A percentile compares a stretch with the other conserved stretches of the same genome.
phyloP scores from a whole-genome alignment of 129 eudicot genomes.

The Kitagawia praeruptora region DNA sequence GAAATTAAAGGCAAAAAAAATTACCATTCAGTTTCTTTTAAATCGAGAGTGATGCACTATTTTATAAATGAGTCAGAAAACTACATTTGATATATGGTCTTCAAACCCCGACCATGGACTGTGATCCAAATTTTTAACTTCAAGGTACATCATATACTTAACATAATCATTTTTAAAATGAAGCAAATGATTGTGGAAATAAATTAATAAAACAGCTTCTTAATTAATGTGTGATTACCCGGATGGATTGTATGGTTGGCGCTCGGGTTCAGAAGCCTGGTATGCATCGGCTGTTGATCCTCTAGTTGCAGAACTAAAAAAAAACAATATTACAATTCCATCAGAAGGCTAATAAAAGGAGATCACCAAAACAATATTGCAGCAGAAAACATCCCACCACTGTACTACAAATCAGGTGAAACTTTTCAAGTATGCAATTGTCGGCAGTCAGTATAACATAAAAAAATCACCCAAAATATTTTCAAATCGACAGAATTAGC shows the following conservation, averaged over 20 bases:
- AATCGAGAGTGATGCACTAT: neutral
- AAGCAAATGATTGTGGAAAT: neutral
- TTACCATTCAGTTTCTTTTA: no score
- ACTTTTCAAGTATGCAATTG: neutral
- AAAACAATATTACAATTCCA: slow-evolving; percentile 2
- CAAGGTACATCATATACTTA: neutral
- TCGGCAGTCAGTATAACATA: neutral
- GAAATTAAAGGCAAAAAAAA: neutral
- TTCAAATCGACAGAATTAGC: neutral
- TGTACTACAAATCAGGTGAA: neutral
- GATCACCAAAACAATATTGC: neutral
- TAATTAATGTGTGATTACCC: slow-evolving; percentile 19
- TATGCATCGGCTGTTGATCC: slow-evolving; percentile 22
- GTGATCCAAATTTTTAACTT: neutral
- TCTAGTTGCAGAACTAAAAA: slow-evolving; percentile 30
- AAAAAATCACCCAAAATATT: neutral
- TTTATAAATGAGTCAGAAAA: neutral
- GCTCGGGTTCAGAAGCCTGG: slow-evolving; percentile 29
- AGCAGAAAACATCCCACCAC: neutral
- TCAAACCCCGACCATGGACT: neutral
- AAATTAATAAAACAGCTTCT: neutral
- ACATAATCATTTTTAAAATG: neutral
- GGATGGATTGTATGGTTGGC: slow-evolving; percentile 32
- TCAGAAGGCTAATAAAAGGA: neutral
- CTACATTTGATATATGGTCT: neutral